Conservation (phyloP, 768 basidiomycete genomes). For the Pisolithus microcarpus region DNA sequence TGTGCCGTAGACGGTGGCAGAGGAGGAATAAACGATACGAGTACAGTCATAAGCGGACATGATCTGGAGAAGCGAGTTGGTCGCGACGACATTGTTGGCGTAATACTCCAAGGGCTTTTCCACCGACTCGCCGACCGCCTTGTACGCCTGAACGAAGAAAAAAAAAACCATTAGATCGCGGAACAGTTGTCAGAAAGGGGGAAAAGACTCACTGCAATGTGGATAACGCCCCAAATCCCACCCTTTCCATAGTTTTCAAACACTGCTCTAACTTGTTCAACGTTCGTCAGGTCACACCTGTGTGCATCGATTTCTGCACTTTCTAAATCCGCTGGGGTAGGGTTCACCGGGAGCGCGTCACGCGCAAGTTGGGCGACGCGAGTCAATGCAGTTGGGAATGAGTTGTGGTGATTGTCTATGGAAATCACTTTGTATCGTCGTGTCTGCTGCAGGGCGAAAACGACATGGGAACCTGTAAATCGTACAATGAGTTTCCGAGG, state of each 20-base stretch:
- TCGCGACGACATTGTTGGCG: conserved; percentile 87
- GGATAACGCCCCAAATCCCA: conserved; percentile 94
- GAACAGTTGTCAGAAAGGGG: background rate
- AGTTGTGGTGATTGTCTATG: conserved; percentile 94
- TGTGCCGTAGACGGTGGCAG: conserved; percentile 96
- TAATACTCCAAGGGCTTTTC: conserved; percentile 93
- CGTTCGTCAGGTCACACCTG: conserved; percentile 67
- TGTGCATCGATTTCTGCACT: conserved; percentile 67
- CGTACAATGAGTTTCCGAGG: too few relatives aligned
- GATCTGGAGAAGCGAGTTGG: conserved; percentile 74
- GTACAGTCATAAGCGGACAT: conserved; percentile 82
- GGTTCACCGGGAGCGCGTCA: conserved; percentile 57
- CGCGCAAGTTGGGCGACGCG: conserved; percentile 77
- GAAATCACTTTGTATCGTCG: conserved; percentile 89
- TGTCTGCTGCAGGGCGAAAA: conserved; percentile 78
- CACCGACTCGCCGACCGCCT: conserved; percentile 95
- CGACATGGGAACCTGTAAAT: conserved; percentile 80
- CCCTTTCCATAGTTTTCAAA: conserved; percentile 83
- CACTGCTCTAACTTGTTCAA: conserved; percentile 63
- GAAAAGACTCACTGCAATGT: conserved; percentile 70
- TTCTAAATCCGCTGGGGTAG: conserved; percentile 61
- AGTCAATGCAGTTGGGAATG: conserved; percentile 64
- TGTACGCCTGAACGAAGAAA: conserved; percentile 80
- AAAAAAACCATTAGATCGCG: background rate
- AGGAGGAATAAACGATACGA: conserved; percentile 93